Evolutionary conservation across 1,284 basidiomycete genomes (phyloP), one percentile per base, ranked within the genome.

Genomic region (Anthracocystis setariae): DNA sequence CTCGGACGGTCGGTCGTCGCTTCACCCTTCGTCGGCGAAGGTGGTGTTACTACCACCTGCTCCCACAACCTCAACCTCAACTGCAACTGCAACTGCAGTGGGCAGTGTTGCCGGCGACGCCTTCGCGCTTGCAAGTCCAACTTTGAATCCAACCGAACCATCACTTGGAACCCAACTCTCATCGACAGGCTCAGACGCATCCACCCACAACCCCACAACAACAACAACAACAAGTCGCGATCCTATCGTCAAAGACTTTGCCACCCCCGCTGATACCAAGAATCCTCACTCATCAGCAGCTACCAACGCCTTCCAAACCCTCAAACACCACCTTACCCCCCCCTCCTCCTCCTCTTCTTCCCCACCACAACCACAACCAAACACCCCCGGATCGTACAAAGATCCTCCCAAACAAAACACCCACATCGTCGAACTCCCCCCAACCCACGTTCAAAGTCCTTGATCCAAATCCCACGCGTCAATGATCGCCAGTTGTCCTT

Each of bases 21-120:
- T 65, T 24, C 58, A 70, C 21, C 60, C 60, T 10, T 49, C 53
- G 35, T 57, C 64, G 29, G 64, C 64, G 23, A 40, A n/a, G n/a
- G n/a, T n/a, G n/a, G n/a, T n/a, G n/a, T n/a, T n/a, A n/a, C n/a
- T n/a, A n/a, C n/a, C n/a, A n/a, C n/a, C 50, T 8, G 23, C 25
- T 15, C 27, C 52, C 3, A 50, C 45, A 17, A 51, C 46, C 3
- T 42, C 51, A 21, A 35, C 46, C 17, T 35, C 27, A 20, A 47
- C 52, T 9, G 45, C 27, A 15, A 25, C 35, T 3, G 49, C 54
- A 12, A 42, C 32, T 3, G 46, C 45, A 21, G n/a, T 67, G 27
- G 58, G 49, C 20, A 49, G 37, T 15, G 32, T 61, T 24, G 58
- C 52, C n/a, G 57, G 58, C 2, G 52, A 33, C 15, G 57, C 58